Conservation (phyloP, 192 early-diverging fungal genomes). For the Mortierella alpina region DNA sequence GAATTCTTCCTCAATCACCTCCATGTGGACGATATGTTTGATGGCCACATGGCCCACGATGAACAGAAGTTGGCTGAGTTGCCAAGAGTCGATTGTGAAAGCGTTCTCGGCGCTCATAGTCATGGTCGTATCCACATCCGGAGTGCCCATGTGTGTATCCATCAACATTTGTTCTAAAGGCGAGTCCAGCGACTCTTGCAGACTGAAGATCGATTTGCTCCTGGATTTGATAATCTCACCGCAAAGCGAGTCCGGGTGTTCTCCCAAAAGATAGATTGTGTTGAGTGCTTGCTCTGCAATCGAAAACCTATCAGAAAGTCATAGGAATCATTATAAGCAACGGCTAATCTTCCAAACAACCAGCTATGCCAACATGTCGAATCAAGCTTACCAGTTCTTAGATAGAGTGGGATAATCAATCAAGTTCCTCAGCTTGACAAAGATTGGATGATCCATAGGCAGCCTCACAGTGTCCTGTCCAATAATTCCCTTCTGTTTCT, state of each 20-base stretch:
- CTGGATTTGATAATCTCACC: slow-evolving; percentile 79
- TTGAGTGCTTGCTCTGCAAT: slow-evolving; percentile 96
- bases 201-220: slow-evolving; percentile 72
- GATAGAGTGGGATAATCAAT: slow-evolving; percentile 60
- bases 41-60: slow-evolving; percentile 96
- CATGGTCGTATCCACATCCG: slow-evolving; percentile 25
- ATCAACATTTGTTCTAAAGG: slow-evolving; percentile 39
- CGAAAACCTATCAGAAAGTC: slow-evolving; percentile 77
- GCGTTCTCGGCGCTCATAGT: slow-evolving; percentile 38
- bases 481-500: slow-evolving; percentile 69
- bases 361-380: not conserved
- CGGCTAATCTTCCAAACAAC: not conserved
- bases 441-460: slow-evolving; percentile 69
- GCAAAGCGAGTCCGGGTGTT: slow-evolving; percentile 89
- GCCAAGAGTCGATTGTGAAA: slow-evolving; percentile 65
- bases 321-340: not conserved
- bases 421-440: slow-evolving; percentile 58
- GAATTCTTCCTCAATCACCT: slow-evolving; percentile 92
- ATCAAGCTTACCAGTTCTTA: slow-evolving; percentile 60
- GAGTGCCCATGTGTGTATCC: not conserved
- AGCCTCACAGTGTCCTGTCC: slow-evolving; percentile 50
- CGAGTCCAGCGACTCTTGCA: slow-evolving; percentile 51
- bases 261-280: slow-evolving; percentile 88
- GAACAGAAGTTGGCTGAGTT: slow-evolving; percentile 89
- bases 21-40: slow-evolving; percentile 96